These are phyloP conservation scores for Diaporthe caulivora DNA, from an alignment of 2,329 filamentous ascomycete genomes.

Conservation along the genomic window DNA sequence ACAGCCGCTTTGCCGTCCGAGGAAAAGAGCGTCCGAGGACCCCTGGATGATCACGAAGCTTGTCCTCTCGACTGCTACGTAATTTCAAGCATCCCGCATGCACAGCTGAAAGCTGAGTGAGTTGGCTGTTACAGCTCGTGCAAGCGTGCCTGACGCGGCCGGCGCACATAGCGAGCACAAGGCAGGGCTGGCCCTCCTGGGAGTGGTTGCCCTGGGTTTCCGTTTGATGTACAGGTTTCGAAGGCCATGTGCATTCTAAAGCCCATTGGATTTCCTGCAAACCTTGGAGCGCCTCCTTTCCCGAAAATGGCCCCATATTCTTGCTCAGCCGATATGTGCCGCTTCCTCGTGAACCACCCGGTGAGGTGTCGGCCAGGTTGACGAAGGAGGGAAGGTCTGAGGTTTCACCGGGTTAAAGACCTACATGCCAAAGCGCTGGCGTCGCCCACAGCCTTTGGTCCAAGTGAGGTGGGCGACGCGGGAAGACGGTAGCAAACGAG, in stretches of 20 bases:
- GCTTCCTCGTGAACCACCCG: neutral
- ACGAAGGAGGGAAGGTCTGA: neutral
- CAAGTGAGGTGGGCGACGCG: slow-evolving; percentile 24
- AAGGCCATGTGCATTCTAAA: slow-evolving; percentile 12
- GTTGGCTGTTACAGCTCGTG: slow-evolving; percentile 37
- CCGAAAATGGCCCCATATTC: slow-evolving; percentile 6
- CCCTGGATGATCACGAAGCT: slow-evolving; percentile 27
- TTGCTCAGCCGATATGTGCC: neutral
- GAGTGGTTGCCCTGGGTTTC: slow-evolving; percentile 31
- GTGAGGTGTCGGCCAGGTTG: neutral
- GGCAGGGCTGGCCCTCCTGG: slow-evolving; percentile 30
- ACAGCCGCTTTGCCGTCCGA: slow-evolving; percentile 21
- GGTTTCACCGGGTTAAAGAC: neutral
- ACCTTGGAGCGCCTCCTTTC: neutral
- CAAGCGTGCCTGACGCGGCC: slow-evolving; percentile 37
- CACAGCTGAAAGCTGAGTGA: slow-evolving; percentile 32
- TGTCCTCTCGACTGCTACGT: slow-evolving; percentile 28
- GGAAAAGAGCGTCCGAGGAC: slow-evolving; percentile 15
- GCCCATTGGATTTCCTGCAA: slow-evolving; percentile 33
- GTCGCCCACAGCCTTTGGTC: neutral
- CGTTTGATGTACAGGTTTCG: slow-evolving; percentile 35
- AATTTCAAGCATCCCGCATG: slow-evolving; percentile 30
- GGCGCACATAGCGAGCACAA: slow-evolving; percentile 28
- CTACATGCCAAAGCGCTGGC: neutral
- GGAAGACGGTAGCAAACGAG: slow-evolving; percentile 25